Evolutionary conservation across 225 moss, liverwort and hornwort species (phyloP), one percentile per base, ranked within the genome.

Genomic region (Polytrichum formosum): DNA sequence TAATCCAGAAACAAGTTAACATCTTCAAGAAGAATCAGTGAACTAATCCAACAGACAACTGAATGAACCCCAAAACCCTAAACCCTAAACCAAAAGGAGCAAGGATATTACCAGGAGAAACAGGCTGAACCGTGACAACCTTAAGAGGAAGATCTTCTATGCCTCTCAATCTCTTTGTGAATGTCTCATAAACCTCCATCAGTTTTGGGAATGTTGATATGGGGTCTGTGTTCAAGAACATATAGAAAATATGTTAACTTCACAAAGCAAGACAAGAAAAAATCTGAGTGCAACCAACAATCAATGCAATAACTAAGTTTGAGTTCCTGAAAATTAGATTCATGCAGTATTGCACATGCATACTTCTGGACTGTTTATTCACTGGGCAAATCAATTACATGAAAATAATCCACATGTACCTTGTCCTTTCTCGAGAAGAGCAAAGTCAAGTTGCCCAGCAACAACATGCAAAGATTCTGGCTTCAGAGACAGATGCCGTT

Each of bases 381-480:
- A 46, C 16, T 46, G 46, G 13, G 46, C 13, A 46, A 46, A 46
- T 13, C n/a, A 21, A 61, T 5, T 9, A n/a, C 26, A 26, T 7
- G 26, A 61, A 26, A 7, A n/a, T 69, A 60, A 21, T 27, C 6
- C 30, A 28, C 18, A 23, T 19, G 54, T 75, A 95, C 95, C 95
- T 82, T 65, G 92, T 55, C 88, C 92, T 35, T 86, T 81, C 46
- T 92, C 91, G 31, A 86, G 72, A 4, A 98, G 70, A 5, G 91
- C 90, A 75, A 87, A 94, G 75, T 98, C 98, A 55, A 98, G 92
- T 80, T 94, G 98, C 22, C 88, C 90, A 66, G 88, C 74, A 5
- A 91, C 88, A 54, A 98, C 75, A 71, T 92, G 85, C 28, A 98
- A 75, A 23, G 80, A 79, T 22, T 86, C 68, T 20, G 83, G 70